Conservation (phyloP, 495 filamentous ascomycete genomes). For the Hypoxylon subgilvum region DNA sequence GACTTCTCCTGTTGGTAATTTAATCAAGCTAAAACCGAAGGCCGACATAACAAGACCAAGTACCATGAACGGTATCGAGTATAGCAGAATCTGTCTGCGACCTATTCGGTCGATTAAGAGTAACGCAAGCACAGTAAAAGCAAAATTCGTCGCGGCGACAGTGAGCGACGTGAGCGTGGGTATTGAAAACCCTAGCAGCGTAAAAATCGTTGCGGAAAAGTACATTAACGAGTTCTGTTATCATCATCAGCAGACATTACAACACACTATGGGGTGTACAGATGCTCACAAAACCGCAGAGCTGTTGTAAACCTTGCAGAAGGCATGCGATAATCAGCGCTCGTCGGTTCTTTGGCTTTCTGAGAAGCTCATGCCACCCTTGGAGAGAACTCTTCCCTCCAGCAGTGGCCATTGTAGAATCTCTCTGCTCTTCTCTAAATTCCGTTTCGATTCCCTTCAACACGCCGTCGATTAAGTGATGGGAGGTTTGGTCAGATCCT, state of each 20-base stretch:
- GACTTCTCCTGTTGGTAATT: conserved; percentile 45
- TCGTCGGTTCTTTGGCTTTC: conserved; percentile 69
- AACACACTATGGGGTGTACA: background rate
- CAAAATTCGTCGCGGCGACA: conserved; percentile 83
- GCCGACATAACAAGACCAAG: conserved; percentile 70
- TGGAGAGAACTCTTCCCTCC: conserved; percentile 44
- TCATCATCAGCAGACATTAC: conserved; percentile 18
- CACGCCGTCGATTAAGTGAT: conserved; percentile 59
- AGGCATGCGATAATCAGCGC: conserved; percentile 84
- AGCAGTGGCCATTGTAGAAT: conserved; percentile 42
- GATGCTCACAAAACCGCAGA: conserved; percentile 80
- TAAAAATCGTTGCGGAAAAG: conserved; percentile 90
- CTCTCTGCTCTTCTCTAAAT: conserved; percentile 67
- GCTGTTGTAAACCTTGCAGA: conserved; percentile 85
- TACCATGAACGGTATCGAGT: conserved; percentile 85
- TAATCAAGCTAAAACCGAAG: conserved; percentile 68
- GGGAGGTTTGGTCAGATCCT: conserved; percentile 54
- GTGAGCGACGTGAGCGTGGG: conserved; percentile 82
- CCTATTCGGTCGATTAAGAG: conserved; percentile 80
- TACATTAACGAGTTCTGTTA: conserved; percentile 95
- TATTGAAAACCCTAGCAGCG: conserved; percentile 74
- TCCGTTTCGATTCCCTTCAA: conserved; percentile 72
- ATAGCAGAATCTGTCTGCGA: conserved; percentile 78
- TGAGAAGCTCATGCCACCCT: conserved; percentile 62
- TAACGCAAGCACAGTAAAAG: conserved; percentile 79